phyloP scores from a whole-genome alignment of 768 basidiomycete species.

The Fibroporia radiculosa region DNA sequence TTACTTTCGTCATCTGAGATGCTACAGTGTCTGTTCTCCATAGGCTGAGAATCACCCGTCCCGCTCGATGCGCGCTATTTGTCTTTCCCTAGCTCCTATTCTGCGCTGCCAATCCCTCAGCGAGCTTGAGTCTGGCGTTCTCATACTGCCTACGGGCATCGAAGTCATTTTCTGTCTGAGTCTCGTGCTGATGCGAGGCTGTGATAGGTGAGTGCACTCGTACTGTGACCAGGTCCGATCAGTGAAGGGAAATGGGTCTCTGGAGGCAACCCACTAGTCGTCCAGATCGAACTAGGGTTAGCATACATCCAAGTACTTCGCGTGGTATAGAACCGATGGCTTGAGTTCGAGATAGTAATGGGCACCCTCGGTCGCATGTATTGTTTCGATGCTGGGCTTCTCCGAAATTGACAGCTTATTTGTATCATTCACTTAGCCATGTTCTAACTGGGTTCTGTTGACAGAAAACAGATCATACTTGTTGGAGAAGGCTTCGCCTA shows the following conservation, averaged over 20 bases:
- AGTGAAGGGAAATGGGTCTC: too few species aligned
- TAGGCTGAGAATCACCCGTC: conserved; percentile 10
- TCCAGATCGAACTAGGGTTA: too few species aligned
- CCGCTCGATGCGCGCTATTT: conserved; percentile 44
- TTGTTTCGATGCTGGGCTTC: too few species aligned
- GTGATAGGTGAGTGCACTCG: conserved; percentile 17
- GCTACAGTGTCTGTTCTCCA: conserved; percentile 11
- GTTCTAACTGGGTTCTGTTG: too few species aligned
- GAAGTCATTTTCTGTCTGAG: conserved; percentile 54
- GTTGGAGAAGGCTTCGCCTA: conserved; percentile 55
- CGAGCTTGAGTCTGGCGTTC: conserved; percentile 34
- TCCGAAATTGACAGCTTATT: too few species aligned
- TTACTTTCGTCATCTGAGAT: conserved; percentile 11
- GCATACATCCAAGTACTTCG: too few species aligned
- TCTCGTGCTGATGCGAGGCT: conserved; percentile 30
- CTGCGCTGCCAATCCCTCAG: conserved; percentile 61
- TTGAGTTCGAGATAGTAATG: too few species aligned
- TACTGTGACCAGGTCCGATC: too few species aligned
- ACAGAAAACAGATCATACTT: conserved; percentile 53
- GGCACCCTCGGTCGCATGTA: too few species aligned
- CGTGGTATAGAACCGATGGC: too few species aligned
- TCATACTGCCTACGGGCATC: conserved; percentile 57
- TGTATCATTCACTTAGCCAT: too few species aligned
- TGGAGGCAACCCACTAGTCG: too few species aligned
- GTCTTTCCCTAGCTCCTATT: conserved; percentile 62